Base-by-base conservation (phyloP, 1,284 basidiomycete genomes). In the Rugosomyces carneus region DNA sequence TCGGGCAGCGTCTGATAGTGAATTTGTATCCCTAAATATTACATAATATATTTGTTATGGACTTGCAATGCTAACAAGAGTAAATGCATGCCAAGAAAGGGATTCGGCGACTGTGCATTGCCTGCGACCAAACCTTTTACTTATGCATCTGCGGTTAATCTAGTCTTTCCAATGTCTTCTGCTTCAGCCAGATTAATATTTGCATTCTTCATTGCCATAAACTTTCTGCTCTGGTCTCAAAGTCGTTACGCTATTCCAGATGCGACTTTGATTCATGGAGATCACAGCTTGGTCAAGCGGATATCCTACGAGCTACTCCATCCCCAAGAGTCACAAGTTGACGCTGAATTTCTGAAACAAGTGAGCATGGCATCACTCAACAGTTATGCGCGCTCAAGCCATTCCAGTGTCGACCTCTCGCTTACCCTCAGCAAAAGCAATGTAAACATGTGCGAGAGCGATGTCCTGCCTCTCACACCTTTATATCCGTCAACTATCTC, bases 401-500 rank as follows among this genome's bases (percentile, higher is more conserved):
- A 31, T 27, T 0, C 31, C 45, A 86, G 81, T 88, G 85, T 60
- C 68, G 61, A 40, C 87, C 87, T 1, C 67, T 81, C 40, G 62
- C 70, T 10, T 64, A 80, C 27, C 75, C 78, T 0, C 42, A 65
- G 5, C 59, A 64, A n/a, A 63, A 75, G 13, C 87, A 90, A 64
- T 90, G 87, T 58, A 45, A 62, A 18, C 78, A 86, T 62, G 82
- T 83, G 40, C 59, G 60, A 24, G 63, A 73, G 2, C 53, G 60
- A 18, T 90, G 87, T 60, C 69, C 74, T 1, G 53, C 61, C 11
- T 68, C 80, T 10, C 65, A 72, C 4, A 88, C 87, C 1, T 70
- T 88, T 57, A 75, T 89, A 43, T 76, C 76, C 23, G 75, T 90
- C 31, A 71, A 78, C 19, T 90, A 90, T 61, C 70, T 87, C 21